Base-by-base conservation (phyloP, 2,329 filamentous ascomycete species). In the Fusarium caatingaense region DNA sequence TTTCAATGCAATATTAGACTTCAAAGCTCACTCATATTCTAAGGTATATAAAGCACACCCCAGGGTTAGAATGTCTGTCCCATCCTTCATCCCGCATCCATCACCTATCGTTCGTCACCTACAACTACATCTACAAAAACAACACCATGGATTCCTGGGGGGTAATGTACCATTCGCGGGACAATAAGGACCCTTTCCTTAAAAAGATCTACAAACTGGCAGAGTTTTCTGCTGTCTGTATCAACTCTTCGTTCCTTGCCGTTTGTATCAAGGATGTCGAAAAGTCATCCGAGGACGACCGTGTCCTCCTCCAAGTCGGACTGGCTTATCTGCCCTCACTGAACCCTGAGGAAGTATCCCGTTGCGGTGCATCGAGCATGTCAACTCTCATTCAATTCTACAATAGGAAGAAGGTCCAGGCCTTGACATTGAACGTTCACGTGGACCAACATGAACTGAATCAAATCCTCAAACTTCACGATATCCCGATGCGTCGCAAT, bases 291-390 rank as follows among this genome's bases (percentile, higher is more conserved):
- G 8, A 25, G 23, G 23, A 25, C 23, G 23, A 64, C 27, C 69
- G 60, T 12, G 21, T 70, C 18, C 64, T 72, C 34, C 53, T 64
- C 23, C 69, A 72, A 32, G 69, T 72, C n/a, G 64, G 60, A 8
- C 21, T 72, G 2, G 64, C 67, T 12, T 68, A 66, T 53, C 28
- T 59, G 5, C 32, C 23, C 23, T 25, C 23, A 25, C 23, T 25
- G 23, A 25, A 8, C 23, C 23, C 23, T 2, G 23, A 25, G 23
- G 23, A 25, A 25, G 23, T 25, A 25, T 25, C 23, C 7, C 23
- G 23, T 25, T 25, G 23, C 23, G 23, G 23, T 25, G 23, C 23
- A 4, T 9, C 34, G 18, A 37, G 18, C 16, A 37, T 37, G 5
- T 61, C 28, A 10, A 20, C 16, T 18, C 61, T 71, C 25, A 8